Base-by-base conservation (phyloP, 2,329 filamentous ascomycete genomes). In the Colletotrichum musicola region DNA sequence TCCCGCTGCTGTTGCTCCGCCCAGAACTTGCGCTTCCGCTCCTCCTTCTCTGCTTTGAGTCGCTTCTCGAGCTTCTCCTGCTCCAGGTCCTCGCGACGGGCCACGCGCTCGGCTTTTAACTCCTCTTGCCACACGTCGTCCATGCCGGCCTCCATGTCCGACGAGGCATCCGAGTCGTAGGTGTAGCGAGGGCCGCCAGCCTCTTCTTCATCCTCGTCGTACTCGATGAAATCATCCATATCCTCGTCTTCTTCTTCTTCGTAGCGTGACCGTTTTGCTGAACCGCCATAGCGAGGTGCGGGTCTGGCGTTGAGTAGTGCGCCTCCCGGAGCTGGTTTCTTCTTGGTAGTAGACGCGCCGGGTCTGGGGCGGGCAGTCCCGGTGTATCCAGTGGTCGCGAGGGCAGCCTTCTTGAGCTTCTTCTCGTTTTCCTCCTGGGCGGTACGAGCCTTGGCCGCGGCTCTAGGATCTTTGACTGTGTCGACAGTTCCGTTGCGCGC, bases 61-160 rank as follows among this genome's bases (percentile, higher is more conserved):
- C 80, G 81, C 74, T 83, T 86, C 77, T 92, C 91, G 49, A 92
- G 85, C 3, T 83, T 84, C 73, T 92, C 81, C 68, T 92, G 89
- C 72, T 88, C 82, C 18, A 86, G 82, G 73, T 95, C 93, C 76
- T 95, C 93, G 54, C 85, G 85, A 51, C 87, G 87, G 25, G 92
- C 93, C 62, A 86, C 83, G 35, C 82, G 79, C 68, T 90, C 86
- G 2, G 92, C 91, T 57, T 81, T 76, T 54, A 84, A 81, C 77
- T 95, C 93, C 77, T 95, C 93, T 42, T 86, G 82, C 69, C 94
- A 91, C 60, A 95, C 88, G 73, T 94, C 92, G 69, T 90, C 90
- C 44, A 91, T 77, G 40, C 91, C 92, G 2, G 91, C 93, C 77
- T 94, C 92, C 91, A 94, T 94, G 73, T 93, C 92, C 6, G 91